Evolutionary conservation across 768 basidiomycete species (phyloP).

Genomic region (Pilatotrama ljubarskyi): DNA sequence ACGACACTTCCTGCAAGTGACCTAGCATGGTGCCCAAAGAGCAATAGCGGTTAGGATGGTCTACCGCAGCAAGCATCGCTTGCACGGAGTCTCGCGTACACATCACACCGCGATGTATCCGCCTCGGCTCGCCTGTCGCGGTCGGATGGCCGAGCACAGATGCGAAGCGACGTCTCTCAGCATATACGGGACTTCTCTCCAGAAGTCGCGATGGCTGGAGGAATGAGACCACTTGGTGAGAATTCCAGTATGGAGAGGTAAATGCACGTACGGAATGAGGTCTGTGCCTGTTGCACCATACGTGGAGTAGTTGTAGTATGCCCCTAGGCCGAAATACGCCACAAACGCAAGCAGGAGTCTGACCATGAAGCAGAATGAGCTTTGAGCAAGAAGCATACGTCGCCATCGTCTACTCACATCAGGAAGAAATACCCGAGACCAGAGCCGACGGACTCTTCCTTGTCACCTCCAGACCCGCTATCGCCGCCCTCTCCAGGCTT

Average conservation of each 20-base stretch:
- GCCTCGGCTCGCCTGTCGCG: constrained; percentile 63
- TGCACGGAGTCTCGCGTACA: constrained; percentile 37
- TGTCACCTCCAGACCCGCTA: constrained; percentile 14
- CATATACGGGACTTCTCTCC: constrained; percentile 89
- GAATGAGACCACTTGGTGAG: too few relatives aligned
- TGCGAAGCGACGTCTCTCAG: constrained; percentile 75
- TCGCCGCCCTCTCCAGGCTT: constrained; percentile 35
- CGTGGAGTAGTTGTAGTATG: constrained; percentile 85
- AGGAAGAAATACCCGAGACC: constrained; percentile 90
- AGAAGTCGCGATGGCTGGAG: constrained; percentile 86
- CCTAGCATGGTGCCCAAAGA: not conserved
- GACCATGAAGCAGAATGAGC: not conserved
- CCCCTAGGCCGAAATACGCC: constrained; percentile 75
- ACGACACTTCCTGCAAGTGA: not conserved
- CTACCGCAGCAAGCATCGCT: constrained; percentile 52
- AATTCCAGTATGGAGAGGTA: too few relatives aligned
- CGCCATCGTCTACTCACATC: constrained; percentile 71
- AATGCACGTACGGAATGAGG: constrained; percentile 73
- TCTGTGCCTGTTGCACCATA: constrained; percentile 85
- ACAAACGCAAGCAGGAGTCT: constrained; percentile 66
- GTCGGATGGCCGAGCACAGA: constrained; percentile 71
- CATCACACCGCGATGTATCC: constrained; percentile 75
- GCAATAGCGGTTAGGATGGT: constrained; percentile 54
- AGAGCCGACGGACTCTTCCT: constrained; percentile 49
- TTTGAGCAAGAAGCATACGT: not conserved